Evolutionary conservation across 805 yeast genomes (phyloP).

Genomic region (Candida succiphila): DNA sequence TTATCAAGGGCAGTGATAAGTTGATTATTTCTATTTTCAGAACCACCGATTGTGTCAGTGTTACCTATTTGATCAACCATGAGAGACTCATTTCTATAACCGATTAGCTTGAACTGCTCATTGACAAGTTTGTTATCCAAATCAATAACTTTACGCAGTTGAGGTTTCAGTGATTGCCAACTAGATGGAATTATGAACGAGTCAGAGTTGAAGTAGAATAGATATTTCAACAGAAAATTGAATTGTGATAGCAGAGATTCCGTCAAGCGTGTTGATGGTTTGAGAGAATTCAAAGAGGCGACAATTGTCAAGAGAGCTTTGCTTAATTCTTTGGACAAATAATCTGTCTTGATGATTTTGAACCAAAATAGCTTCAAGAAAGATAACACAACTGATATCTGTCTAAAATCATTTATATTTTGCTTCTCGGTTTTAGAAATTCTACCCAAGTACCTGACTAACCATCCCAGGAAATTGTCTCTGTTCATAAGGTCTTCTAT

Average conservation of each 20-base stretch:
- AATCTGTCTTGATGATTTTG: slow-evolving; percentile 45
- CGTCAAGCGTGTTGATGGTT: slow-evolving; percentile 5
- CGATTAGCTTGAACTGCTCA: slow-evolving; percentile 48
- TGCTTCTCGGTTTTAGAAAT: slow-evolving; percentile 6
- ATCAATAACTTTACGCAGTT: slow-evolving; percentile 32
- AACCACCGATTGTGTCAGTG: slow-evolving; percentile 1
- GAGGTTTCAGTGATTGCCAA: slow-evolving; percentile 46
- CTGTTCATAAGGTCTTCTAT: slow-evolving; percentile 59
- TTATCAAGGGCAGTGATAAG: slow-evolving; percentile 1
- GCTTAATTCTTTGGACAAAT: slow-evolving; percentile 53
- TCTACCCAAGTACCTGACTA: slow-evolving; percentile 39
- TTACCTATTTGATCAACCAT: slow-evolving; percentile 34
- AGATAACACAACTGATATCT: slow-evolving; percentile 27
- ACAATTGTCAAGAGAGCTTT: slow-evolving; percentile 38
- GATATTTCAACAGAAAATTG: slow-evolving; percentile 26
- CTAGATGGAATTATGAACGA: slow-evolving; percentile 53
- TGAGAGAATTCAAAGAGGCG: slow-evolving; percentile 10
- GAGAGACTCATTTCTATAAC: slow-evolving; percentile 63
- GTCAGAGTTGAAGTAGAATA: slow-evolving; percentile 43
- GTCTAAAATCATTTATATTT: slow-evolving; percentile 12
- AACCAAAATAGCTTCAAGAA: slow-evolving; percentile 64
- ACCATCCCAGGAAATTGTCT: slow-evolving; percentile 51
- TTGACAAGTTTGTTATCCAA: slow-evolving; percentile 19
- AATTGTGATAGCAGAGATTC: slow-evolving; percentile 11
- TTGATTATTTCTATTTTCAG: not conserved